Conservation (phyloP, 1,284 basidiomycete genomes). For the Malassezia pachydermatis region DNA sequence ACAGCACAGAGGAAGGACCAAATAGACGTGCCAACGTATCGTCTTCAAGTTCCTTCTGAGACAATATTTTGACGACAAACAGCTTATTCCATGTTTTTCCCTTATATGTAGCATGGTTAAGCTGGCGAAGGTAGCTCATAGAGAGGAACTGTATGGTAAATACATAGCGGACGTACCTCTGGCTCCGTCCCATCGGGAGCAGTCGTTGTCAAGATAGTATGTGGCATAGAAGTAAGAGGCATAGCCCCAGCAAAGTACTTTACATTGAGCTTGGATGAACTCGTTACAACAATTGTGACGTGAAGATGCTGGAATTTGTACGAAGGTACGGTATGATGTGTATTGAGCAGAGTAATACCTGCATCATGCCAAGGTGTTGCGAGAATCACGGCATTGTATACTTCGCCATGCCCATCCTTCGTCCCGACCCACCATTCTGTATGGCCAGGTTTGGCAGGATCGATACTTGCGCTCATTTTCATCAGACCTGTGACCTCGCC, state of each 20-base stretch:
- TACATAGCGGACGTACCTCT: background rate
- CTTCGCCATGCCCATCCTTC: conserved; percentile 28
- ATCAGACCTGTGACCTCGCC: conserved; percentile 43
- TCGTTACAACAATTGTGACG: conserved; percentile 78
- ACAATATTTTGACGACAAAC: conserved; percentile 60
- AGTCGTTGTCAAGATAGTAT: conserved; percentile 59
- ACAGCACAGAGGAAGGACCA: conserved; percentile 49
- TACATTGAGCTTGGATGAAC: conserved; percentile 57
- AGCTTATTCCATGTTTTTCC: conserved; percentile 22
- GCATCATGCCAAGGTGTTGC: conserved; percentile 42
- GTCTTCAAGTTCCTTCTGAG: conserved; percentile 58
- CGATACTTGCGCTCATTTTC: conserved; percentile 10
- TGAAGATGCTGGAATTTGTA: conserved; percentile 74
- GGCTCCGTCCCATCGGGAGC: background rate
- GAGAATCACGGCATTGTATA: conserved; percentile 40
- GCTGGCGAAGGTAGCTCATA: conserved; percentile 67
- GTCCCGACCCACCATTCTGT: conserved; percentile 40
- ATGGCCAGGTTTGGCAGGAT: background rate
- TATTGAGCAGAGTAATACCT: conserved; percentile 41
- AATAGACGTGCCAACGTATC: conserved; percentile 55
- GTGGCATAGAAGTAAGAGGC: conserved; percentile 53
- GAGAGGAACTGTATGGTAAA: conserved; percentile 65
- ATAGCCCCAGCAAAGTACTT: conserved; percentile 60
- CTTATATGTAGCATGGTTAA: conserved; percentile 44
- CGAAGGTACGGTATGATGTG: conserved; percentile 53